Evolutionary conservation across 2,329 filamentous ascomycete genomes (phyloP), one percentile per base, ranked within the genome.

Genomic region (Penicillium sp.): DNA sequence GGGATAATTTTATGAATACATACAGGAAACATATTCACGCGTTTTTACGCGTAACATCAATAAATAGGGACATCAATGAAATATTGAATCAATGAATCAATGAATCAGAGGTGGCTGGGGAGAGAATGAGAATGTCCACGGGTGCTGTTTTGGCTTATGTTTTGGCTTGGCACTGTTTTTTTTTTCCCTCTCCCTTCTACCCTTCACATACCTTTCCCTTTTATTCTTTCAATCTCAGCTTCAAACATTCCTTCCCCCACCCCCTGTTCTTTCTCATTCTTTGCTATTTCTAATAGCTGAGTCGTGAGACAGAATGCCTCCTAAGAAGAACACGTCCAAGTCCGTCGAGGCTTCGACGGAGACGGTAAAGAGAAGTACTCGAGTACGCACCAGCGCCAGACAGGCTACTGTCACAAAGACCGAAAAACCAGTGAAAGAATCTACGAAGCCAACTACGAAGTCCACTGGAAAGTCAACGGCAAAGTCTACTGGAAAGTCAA

Each of bases 301-400:
- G 53, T 52, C 47, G 22, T 35, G 33, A 26, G 48, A 6, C 33
- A 49, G 43, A 43, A 59, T 68, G 65, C 63, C 63, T 53, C 62
- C 63, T 6, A 67, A 64, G 48, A 66, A 62, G 49, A 53, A 54
- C 43, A 43, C 51, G 7, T 37, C 62, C 7, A 64, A 53, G 51
- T 33, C 55, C 35, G 50, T 60, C 13, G 57, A 57, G 48, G 37
- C 55, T 38, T 46, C 45, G 17, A 37, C 39, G 13, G 45, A 48
- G 15, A 33, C 45, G 15, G 43, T 17, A 4, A 41, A 46, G 33
- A 41, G 29, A 32, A 22, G 34, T 17, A 32, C 44, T 19, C 44
- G 32, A 19, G 22, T 35, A 17, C 43, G 44, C 19, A 26, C 43
- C 33, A 46, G 34, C 28, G 13, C 44, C 15, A 24, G 21, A 15